Conservation (phyloP, 352 stramenopile genomes). For the Phytophthora capsici region DNA sequence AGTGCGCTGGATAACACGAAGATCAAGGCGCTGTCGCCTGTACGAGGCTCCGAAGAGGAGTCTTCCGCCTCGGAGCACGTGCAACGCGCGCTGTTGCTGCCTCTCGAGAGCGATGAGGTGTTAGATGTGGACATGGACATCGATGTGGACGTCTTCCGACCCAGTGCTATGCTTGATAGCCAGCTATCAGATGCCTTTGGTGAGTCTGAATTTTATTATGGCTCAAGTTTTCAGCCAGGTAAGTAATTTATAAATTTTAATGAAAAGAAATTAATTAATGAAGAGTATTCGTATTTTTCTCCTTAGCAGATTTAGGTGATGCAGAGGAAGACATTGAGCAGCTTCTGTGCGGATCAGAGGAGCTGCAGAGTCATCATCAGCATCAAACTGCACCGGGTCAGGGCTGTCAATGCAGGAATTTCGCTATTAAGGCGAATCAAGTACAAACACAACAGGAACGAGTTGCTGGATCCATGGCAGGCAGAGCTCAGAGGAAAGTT, state of each 20-base stretch:
- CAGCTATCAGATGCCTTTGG: constrained; percentile 57
- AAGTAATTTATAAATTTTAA: constrained; percentile 11
- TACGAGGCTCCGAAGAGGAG: background rate
- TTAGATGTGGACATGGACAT: constrained; percentile 70
- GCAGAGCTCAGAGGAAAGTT: constrained; percentile 51
- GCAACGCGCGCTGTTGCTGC: constrained; percentile 25
- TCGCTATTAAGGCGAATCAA: constrained; percentile 42
- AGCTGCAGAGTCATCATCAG: constrained; percentile 45
- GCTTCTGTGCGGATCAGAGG: constrained; percentile 49
- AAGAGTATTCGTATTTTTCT: too few relatives aligned
- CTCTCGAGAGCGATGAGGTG: constrained; percentile 25
- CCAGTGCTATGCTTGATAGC: constrained; percentile 65
- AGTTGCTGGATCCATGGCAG: constrained; percentile 5
- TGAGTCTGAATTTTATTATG: constrained; percentile 34
- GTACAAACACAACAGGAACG: constrained; percentile 34
- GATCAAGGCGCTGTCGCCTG: constrained; percentile 15
- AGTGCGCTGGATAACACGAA: constrained; percentile 43
- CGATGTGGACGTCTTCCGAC: constrained; percentile 66
- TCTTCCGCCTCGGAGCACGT: constrained; percentile 20
- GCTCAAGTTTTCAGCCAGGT: constrained; percentile 47
- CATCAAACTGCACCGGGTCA: constrained; percentile 31
- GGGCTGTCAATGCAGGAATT: constrained; percentile 38
- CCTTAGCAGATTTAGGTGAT: constrained; percentile 35
- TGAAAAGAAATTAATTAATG: background rate
- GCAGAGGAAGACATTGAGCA: constrained; percentile 69